Conservation (phyloP, 1,284 basidiomycete genomes). For the Cutaneotrichosporon cavernicola region DNA sequence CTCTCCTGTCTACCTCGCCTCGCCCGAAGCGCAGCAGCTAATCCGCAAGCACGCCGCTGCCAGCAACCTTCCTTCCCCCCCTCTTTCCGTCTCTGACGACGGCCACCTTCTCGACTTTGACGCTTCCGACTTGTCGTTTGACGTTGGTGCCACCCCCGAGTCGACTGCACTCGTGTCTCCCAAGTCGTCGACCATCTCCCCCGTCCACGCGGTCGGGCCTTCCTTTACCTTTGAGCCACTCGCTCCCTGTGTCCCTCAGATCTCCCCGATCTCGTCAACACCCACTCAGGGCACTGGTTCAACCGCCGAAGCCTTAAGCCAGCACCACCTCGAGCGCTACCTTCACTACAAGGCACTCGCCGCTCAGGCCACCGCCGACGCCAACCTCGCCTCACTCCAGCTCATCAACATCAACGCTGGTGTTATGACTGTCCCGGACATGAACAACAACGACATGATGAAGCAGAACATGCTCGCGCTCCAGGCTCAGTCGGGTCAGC, state of each 20-base stretch:
- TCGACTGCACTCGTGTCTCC: slow-evolving; percentile 39
- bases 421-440: slow-evolving; percentile 25
- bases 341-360: slow-evolving; percentile 49
- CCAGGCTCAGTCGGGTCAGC: slow-evolving; percentile 27
- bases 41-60: not conserved
- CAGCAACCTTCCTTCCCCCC: slow-evolving; percentile 31
- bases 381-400: slow-evolving; percentile 19
- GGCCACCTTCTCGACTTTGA: slow-evolving; percentile 32
- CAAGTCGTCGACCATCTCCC: slow-evolving; percentile 20
- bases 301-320: slow-evolving; percentile 39
- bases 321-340: slow-evolving; percentile 47
- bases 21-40: slow-evolving; percentile 6
- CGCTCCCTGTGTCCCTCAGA: not conserved
- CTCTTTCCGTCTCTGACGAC: slow-evolving; percentile 33
- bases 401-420: slow-evolving; percentile 27
- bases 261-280: slow-evolving; percentile 4
- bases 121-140: slow-evolving; percentile 25
- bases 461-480: slow-evolving; percentile 37
- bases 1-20: slow-evolving; percentile 12
- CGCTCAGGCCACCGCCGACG: slow-evolving; percentile 40
- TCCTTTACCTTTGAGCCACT: slow-evolving; percentile 20
- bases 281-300: not conserved
- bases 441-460: slow-evolving; percentile 21
- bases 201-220: slow-evolving; percentile 11
- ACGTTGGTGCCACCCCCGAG: slow-evolving; percentile 28